These are phyloP conservation scores for Tephrocybe sp. DNA, from an alignment of 768 basidiomycete species.

Conservation along the genomic window DNA sequence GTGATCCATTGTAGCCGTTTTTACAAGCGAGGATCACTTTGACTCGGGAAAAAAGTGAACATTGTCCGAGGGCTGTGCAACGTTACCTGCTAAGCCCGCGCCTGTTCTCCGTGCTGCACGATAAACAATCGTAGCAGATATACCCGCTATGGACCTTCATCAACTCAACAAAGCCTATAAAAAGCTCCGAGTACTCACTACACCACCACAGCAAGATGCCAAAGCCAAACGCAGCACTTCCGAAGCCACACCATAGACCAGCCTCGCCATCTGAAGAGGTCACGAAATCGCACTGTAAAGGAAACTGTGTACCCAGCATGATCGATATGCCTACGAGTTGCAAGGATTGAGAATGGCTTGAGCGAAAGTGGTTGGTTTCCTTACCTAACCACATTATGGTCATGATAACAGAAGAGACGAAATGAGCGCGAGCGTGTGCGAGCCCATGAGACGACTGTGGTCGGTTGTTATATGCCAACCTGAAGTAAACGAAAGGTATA, in stretches of 20 bases:
- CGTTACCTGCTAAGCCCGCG: no score
- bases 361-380: no score
- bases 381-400: constrained; percentile 9
- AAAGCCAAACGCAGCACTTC: background rate
- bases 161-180: no score
- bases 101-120: no score
- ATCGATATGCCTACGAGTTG: background rate
- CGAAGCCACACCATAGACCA: background rate
- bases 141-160: no score
- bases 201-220: background rate
- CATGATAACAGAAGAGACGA: constrained; percentile 6
- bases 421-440: constrained; percentile 15
- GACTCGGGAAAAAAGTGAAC: no score
- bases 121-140: no score
- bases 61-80: no score
- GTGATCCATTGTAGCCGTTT: no score
- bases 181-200: background rate
- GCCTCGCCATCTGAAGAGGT: constrained; percentile 4
- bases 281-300: constrained; percentile 6
- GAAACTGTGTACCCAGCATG: constrained; percentile 9
- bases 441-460: constrained; percentile 15
- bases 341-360: no score
- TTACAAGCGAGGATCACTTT: no score
- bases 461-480: constrained; percentile 12
- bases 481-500: background rate